Evolutionary conservation across 306 rosid genomes (phyloP).

Genomic region (Cicer arietinum): DNA sequence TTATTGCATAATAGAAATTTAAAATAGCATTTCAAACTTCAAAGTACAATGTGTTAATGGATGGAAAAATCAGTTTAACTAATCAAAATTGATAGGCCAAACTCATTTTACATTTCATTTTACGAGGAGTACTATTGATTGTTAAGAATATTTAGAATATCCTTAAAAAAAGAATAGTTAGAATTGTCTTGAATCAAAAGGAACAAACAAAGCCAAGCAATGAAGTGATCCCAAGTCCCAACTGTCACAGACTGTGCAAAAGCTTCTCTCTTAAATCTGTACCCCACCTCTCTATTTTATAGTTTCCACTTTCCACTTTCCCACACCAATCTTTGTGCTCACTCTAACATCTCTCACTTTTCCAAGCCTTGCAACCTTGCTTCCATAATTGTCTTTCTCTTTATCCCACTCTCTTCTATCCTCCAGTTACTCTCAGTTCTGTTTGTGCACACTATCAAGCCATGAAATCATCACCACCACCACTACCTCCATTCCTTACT

Average conservation of each 20-base stretch:
- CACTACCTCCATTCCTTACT: constrained; percentile 31
- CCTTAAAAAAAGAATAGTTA: too few species aligned
- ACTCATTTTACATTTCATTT: background rate
- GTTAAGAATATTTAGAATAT: background rate
- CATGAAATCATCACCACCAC: constrained; percentile 35
- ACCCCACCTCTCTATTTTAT: constrained; percentile 28
- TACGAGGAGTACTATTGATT: background rate
- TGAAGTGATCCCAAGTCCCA: constrained; percentile 19
- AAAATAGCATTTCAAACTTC: background rate
- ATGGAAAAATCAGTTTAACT: background rate
- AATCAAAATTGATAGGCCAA: background rate
- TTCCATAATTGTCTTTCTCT: constrained; percentile 1
- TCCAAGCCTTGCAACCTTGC: background rate
- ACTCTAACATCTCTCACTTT: constrained; percentile 20
- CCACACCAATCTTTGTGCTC: constrained; percentile 24
- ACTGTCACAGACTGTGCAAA: constrained; percentile 11
- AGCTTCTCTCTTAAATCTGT: background rate
- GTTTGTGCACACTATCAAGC: background rate
- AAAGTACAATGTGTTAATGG: background rate
- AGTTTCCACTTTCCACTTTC: background rate
- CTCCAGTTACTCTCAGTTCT: background rate
- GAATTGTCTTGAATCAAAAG: constrained; percentile 21
- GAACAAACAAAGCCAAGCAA: constrained; percentile 7
- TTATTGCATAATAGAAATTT: background rate
- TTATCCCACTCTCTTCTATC: background rate